Evolutionary conservation across 2,329 filamentous ascomycete genomes (phyloP).

Genomic region (Fusarium aywerte): DNA sequence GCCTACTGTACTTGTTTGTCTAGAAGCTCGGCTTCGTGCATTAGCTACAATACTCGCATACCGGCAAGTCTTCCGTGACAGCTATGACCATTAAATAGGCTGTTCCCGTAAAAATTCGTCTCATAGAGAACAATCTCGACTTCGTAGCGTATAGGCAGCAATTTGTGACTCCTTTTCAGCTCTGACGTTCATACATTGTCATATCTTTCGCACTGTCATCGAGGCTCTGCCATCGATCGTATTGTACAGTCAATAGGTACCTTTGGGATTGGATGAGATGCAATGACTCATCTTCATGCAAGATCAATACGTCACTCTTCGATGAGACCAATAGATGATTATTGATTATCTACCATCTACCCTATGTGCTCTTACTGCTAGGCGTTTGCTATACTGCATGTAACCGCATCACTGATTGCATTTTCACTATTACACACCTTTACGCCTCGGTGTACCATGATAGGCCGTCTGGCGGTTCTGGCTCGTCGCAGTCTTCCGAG

Average conservation of each 20-base stretch:
- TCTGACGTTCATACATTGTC: conserved; percentile 4
- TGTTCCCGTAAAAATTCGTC: conserved; percentile 23
- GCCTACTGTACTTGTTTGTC: conserved; percentile 22
- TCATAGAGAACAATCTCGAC: neutral
- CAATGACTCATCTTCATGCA: conserved; percentile 25
- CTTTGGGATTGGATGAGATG: conserved; percentile 10
- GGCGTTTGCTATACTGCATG: conserved; percentile 8
- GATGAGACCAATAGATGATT: conserved; percentile 1
- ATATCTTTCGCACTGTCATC: conserved; percentile 1
- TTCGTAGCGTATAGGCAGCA: conserved; percentile 13
- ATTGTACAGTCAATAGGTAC: neutral
- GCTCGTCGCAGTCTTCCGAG: conserved; percentile 16
- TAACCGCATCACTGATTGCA: conserved; percentile 25
- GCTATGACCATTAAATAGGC: conserved; percentile 21
- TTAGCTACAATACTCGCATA: conserved; percentile 19
- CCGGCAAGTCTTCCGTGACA: conserved; percentile 28
- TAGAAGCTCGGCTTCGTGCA: conserved; percentile 29
- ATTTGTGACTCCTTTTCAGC: conserved; percentile 1
- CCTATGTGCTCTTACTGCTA: neutral
- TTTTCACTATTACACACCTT: neutral
- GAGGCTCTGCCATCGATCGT: conserved; percentile 17
- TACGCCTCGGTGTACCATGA: neutral
- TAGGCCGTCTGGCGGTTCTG: neutral
- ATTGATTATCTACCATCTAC: neutral
- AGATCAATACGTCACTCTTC: conserved; percentile 11